Conservation (phyloP, 352 stramenopile species). For the Phytopythium vexans region DNA sequence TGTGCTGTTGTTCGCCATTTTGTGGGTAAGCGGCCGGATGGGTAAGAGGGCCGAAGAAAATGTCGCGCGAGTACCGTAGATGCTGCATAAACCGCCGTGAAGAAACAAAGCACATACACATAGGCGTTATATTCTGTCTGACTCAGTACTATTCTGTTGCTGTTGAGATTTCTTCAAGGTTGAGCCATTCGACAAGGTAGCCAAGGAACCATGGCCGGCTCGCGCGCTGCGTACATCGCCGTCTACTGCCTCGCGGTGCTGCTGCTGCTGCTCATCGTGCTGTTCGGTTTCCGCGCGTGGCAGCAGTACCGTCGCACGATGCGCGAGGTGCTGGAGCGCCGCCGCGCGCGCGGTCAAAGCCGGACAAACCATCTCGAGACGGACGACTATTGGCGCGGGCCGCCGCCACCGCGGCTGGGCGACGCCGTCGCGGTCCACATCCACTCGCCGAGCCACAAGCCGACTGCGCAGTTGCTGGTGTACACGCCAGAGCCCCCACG, state of each 20-base stretch:
- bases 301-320: conserved; percentile 19
- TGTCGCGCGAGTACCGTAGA: too few species aligned
- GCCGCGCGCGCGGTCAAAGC: conserved; percentile 20
- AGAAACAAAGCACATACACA: too few species aligned
- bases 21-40: too few species aligned
- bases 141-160: too few species aligned
- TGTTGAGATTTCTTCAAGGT: too few species aligned
- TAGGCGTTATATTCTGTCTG: too few species aligned
- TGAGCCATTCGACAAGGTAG: neutral
- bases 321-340: conserved; percentile 20
- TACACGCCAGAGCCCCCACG: neutral
- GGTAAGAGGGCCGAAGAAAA: too few species aligned
- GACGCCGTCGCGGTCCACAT: neutral
- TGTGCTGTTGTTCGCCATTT: too few species aligned
- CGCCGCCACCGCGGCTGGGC: neutral
- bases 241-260: conserved; percentile 30
- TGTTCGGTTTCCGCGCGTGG: conserved; percentile 24
- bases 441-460: neutral
- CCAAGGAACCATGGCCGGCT: conserved; percentile 3
- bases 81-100: too few species aligned
- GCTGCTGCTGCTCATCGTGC: conserved; percentile 19
- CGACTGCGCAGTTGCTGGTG: neutral
- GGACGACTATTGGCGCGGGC: conserved; percentile 20
- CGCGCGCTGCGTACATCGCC: conserved; percentile 17
- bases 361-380: conserved; percentile 8